A percentile compares a stretch with the other conserved stretches of the same genome.
phyloP scores from a whole-genome alignment of 2,329 filamentous ascomycete species.

The Claviceps sp. region DNA sequence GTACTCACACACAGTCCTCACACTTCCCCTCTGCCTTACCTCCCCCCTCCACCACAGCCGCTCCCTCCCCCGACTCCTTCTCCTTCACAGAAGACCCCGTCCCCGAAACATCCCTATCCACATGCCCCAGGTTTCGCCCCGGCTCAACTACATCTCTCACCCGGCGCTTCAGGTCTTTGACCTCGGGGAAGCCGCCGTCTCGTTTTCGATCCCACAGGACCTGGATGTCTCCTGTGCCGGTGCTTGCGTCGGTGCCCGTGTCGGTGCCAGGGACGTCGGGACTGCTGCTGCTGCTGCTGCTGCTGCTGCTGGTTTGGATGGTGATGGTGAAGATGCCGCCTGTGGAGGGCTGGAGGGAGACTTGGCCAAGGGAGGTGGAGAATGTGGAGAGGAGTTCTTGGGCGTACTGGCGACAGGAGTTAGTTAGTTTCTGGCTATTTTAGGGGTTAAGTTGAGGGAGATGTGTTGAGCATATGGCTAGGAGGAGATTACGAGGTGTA shows the following conservation, averaged over 20 bases:
- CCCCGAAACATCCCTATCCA: conserved; percentile 35
- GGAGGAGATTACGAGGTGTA: too few relatives aligned
- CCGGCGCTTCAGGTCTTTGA: conserved; percentile 76
- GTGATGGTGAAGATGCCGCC: conserved; percentile 73
- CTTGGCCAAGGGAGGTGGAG: conserved; percentile 67
- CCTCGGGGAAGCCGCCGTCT: conserved; percentile 87
- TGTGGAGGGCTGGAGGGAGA: conserved; percentile 72
- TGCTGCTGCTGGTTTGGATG: conserved; percentile 25
- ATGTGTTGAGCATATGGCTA: too few relatives aligned
- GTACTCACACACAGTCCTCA: not conserved
- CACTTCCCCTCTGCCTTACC: not conserved
- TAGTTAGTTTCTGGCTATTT: not conserved
- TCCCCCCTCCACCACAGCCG: not conserved
- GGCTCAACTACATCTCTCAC: conserved; percentile 77
- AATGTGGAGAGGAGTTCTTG: conserved; percentile 96
- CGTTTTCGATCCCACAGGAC: conserved; percentile 77
- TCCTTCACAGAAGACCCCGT: too few relatives aligned
- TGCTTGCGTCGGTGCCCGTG: not conserved
- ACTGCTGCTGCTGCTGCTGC: too few relatives aligned
- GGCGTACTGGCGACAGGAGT: conserved; percentile 48
- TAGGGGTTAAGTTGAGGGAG: not conserved
- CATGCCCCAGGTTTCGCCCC: conserved; percentile 64
- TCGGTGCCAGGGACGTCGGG: too few relatives aligned
- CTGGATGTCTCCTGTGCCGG: conserved; percentile 8
- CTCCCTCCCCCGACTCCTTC: too few relatives aligned